Base-by-base conservation (phyloP, 225 moss, liverwort and hornwort species). In the Polytrichum formosum region DNA sequence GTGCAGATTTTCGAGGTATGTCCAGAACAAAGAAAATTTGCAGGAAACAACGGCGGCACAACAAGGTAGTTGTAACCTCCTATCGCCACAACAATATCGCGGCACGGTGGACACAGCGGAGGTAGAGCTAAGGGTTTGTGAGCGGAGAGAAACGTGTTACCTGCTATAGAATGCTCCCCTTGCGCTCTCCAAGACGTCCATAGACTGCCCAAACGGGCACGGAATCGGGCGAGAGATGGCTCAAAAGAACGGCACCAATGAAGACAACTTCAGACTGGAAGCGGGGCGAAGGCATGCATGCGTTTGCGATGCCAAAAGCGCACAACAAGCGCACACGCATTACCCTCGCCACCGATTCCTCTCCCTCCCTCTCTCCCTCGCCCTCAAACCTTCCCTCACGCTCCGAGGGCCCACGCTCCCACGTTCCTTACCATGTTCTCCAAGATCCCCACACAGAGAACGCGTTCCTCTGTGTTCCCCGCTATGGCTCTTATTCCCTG, bases 341-440 rank as follows among this genome's bases (percentile, higher is more conserved):
- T 63, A 63, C 62, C 62, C 62, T 63, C 62, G 62, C 62, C 25
- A 20, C 58, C 62, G 25, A 55, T 23, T 54, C 37, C 53, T 46
- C 26, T 9, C 33, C 65, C 22, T 30, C 31, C 33, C 30, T 17
- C 29, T 22, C 33, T 31, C 65, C 19, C 29, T 29, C 23, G 30
- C 65, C 30, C 58, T 22, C 58, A 20, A 58, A 58, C 16, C 58
- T 58, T 58, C n/a, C 63, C 16, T 17, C 23, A 26, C 18, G 63
- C 23, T 37, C 46, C 46, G 16, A 46, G 46, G 46, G 46, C 46
- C 46, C 46, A 46, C 46, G 46, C 46, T 46, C 46, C 46, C 46
- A 46, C 46, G 46, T 16, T 46, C 46, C 37, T 6, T 13, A 13
- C 2, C 16, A 46, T 0, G 46, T 16, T 46, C 16, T 0, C 16